phyloP scores from a whole-genome alignment of 2,329 filamentous ascomycete genomes.

The Tolypocladium pustulatum region DNA sequence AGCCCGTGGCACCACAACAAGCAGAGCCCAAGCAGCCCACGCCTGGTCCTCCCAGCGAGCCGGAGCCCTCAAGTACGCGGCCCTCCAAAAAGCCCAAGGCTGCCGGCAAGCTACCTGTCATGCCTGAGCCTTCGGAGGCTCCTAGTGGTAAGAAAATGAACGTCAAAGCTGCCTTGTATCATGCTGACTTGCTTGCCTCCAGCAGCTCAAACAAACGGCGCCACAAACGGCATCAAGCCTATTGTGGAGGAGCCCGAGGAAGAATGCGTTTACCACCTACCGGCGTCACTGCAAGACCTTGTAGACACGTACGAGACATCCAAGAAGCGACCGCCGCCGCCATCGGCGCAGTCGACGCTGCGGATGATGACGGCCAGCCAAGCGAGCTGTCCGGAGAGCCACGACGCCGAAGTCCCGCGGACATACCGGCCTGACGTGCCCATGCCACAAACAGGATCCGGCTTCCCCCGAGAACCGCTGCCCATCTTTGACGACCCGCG shows the following conservation, averaged over 20 bases:
- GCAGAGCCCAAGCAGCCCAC: constrained; percentile 23
- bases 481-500: constrained; percentile 84
- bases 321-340: constrained; percentile 55
- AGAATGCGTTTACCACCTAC: constrained; percentile 88
- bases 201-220: constrained; percentile 39
- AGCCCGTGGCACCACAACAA: constrained; percentile 18
- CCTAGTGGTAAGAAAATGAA: constrained; percentile 28
- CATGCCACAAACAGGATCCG: constrained; percentile 61
- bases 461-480: constrained; percentile 89
- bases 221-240: constrained; percentile 39
- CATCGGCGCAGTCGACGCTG: constrained; percentile 55
- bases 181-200: background rate
- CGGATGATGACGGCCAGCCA: constrained; percentile 69
- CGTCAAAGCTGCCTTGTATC: background rate
- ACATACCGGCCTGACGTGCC: constrained; percentile 77
- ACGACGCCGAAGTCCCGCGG: constrained; percentile 72
- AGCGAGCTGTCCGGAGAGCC: constrained; percentile 58
- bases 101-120: constrained; percentile 31
- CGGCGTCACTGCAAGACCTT: constrained; percentile 77
- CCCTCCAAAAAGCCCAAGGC: constrained; percentile 30
- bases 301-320: constrained; percentile 83
- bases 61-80: constrained; percentile 16
- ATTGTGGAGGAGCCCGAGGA: constrained; percentile 39
- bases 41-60: constrained; percentile 14
- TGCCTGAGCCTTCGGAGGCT: constrained; percentile 30